These are phyloP conservation scores for Russula compacta DNA, from an alignment of 768 basidiomycete genomes.

Conservation along the genomic window DNA sequence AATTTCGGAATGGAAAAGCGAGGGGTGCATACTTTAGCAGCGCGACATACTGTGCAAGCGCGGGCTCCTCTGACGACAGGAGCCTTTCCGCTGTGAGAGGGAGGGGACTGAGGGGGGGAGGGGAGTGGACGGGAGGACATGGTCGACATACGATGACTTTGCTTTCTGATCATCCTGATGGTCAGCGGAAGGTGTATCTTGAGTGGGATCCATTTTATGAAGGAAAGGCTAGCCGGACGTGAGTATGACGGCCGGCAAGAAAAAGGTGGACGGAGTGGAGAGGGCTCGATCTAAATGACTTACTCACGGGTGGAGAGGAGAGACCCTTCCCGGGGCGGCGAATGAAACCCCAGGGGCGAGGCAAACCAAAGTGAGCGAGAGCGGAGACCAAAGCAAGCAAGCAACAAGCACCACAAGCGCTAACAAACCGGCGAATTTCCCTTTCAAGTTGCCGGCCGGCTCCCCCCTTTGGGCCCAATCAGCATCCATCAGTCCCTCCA, in stretches of 20 bases:
- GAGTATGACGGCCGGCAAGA: background rate
- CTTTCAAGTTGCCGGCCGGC: constrained; percentile 19
- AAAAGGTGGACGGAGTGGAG: background rate
- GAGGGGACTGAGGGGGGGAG: background rate
- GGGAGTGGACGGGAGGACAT: background rate
- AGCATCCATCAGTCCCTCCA: background rate
- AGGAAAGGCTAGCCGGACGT: background rate
- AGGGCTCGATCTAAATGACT: background rate
- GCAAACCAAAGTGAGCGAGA: background rate
- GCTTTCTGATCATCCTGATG: constrained; percentile 15
- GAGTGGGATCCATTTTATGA: constrained; percentile 9
- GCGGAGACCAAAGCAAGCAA: background rate
- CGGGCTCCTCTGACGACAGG: constrained; percentile 42
- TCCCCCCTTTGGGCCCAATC: constrained; percentile 8
- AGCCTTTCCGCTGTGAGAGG: constrained; percentile 29
- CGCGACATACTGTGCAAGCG: constrained; percentile 79
- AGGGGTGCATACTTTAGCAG: constrained; percentile 53
- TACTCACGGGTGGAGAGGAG: too few relatives aligned
- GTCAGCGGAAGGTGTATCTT: constrained; percentile 1
- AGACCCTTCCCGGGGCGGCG: background rate
- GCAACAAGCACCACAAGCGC: background rate
- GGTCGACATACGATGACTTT: constrained; percentile 14
- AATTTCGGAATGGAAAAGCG: constrained; percentile 17
- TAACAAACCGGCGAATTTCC: constrained; percentile 17
- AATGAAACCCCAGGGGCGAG: background rate